Base-by-base conservation (phyloP, 805 yeast species). In the Candida yuanshanica region DNA sequence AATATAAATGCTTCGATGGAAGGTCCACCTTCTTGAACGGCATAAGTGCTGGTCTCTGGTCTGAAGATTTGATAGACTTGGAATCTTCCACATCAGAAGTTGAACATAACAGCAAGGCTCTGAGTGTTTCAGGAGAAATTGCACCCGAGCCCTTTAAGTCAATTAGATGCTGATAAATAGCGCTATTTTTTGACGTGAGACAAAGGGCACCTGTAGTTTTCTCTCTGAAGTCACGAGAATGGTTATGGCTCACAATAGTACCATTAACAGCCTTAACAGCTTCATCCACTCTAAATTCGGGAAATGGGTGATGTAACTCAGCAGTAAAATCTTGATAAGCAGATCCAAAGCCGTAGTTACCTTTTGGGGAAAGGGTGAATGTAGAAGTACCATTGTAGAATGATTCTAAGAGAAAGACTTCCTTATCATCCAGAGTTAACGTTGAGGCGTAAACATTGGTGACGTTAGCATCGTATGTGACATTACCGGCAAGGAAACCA, bases 341-440 rank as follows among this genome's bases (percentile, higher is more conserved):
- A 14, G 55, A 46, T 6, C 77, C 79, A n/a, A 49, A 46, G 2
- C 79, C 80, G 45, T 63, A 58, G 47, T 74, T 73, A 3, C 77
- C 77, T 9, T 43, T 34, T n/a, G 70, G 70, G 7, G 73, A 59
- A 4, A 73, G 34, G 1, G 69, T 63, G 48, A 59, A 73, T 8
- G 46, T 46, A 0, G 80, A 70, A 2, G 72, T 62, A 18, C 79
- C 81, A 35, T 66, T 64, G 47, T 74, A 77, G 20, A 47, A 40
- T 4, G 58, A 51, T 26, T 49, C 55, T 25, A 53, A 24, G 4
- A 44, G 36, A 34, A 42, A 50, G 1, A 50, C 55, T n/a, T 51
- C 55, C 17, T 32, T 39, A 1, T 38, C 58, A 24, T 50, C 36
- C 11, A 53, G 44, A 2, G 20, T 24, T 5, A 53, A 47, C 5